Conservation (phyloP, 2,329 filamentous ascomycete species). For the Hypoxylon sp. region DNA sequence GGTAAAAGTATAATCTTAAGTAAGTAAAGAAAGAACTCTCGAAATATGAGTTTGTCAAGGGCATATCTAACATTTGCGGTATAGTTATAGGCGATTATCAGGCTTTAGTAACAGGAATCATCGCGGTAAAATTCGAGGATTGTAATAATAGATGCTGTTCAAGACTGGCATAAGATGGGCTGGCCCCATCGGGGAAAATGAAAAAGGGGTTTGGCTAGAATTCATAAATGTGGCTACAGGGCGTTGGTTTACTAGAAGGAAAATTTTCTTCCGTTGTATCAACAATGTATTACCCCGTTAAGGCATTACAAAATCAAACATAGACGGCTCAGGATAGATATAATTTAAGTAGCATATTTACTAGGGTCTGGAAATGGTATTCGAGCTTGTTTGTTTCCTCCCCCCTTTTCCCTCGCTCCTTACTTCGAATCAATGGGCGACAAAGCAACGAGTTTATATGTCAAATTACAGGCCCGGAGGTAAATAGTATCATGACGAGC, state of each 20-base stretch:
- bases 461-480: too few species aligned
- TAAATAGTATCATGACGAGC: too few species aligned
- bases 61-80: not conserved
- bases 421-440: not conserved
- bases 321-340: conserved; percentile 15
- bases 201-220: not conserved
- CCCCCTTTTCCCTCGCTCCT: not conserved
- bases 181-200: conserved; percentile 19
- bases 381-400: not conserved
- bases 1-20: conserved; percentile 15
- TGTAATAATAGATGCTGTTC: too few species aligned
- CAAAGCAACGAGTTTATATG: not conserved
- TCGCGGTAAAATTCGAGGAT: not conserved
- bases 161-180: conserved; percentile 12
- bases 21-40: not conserved
- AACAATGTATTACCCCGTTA: conserved; percentile 15
- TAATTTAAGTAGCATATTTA: not conserved
- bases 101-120: not conserved
- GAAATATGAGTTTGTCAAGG: not conserved
- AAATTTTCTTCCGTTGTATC: conserved; percentile 15
- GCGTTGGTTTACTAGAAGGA: conserved; percentile 4
- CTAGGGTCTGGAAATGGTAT: not conserved
- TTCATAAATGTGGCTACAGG: not conserved
- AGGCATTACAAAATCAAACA: not conserved
- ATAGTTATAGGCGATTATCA: not conserved